Evolutionary conservation across 2,329 filamentous ascomycete species (phyloP), one percentile per base, ranked within the genome.

Genomic region (Metarhizium rileyi): DNA sequence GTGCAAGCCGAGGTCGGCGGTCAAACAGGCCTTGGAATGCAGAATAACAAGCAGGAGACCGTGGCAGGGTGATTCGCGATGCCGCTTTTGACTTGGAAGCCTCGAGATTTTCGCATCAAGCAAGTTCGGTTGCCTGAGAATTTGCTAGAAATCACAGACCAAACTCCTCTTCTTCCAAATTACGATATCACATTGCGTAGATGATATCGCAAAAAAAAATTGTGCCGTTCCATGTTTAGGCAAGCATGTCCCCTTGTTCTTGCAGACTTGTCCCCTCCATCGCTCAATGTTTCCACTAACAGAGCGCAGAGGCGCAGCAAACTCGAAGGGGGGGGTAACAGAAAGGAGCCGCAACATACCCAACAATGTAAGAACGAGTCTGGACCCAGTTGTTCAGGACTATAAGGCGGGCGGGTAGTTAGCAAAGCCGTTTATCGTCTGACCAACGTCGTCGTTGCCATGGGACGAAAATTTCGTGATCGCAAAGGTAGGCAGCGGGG

Each of bases 301-400:
- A n/a, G n/a, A n/a, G 10, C 35, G 35, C 16, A 20, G n/a, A 38
- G 16, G 20, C 30, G 18, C 20, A 42, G 14, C 38, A 42, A n/a
- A n/a, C 10, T 4, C 8, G 7, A 23, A 25, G 16, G 12, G 12
- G 8, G 16, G 12, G 12, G 8, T 8, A 20, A 2, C 4, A 42
- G 30, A 38, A 30, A 42, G 41, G 22, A 20, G 38, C 20, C 35
- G 6, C 2, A 18, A 50, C 86, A 68, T 83, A 90, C 86, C 86
- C 86, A 72, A 83, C 73, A 63, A 90, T 81, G 75, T 90, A 90
- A 71, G 81, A 86, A 64, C 83, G 80, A 63, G 82, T 86, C 66
- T 74, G 74, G 62, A 84, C 72, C 80, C 80, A 86, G 72, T 71
- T 76, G 74, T 87, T 81, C 57, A 86, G 77, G 59, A 83, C 78